Percentiles rank a stretch among this genome's conserved stretches.
Conservation (phyloP, 2,329 filamentous ascomycete genomes). For the Fusarium setosum region DNA sequence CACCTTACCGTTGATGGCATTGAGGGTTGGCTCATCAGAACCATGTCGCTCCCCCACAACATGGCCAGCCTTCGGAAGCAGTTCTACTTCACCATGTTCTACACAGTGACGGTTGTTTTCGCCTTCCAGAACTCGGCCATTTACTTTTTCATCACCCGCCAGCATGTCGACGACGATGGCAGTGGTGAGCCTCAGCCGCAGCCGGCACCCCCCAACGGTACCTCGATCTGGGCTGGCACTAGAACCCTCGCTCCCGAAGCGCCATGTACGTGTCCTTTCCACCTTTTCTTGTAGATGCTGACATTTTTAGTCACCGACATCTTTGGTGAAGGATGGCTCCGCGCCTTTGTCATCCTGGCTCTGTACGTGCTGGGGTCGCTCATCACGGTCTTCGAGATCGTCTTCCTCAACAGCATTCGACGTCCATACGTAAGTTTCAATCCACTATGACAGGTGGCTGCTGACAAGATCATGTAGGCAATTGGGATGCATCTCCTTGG, state of each 20-base stretch:
- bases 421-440: slow-evolving; percentile 56
- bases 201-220: slow-evolving; percentile 11
- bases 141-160: slow-evolving; percentile 59
- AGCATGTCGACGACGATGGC: slow-evolving; percentile 38
- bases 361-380: slow-evolving; percentile 57
- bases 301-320: slow-evolving; percentile 57
- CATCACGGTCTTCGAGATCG: slow-evolving; percentile 58
- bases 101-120: slow-evolving; percentile 58
- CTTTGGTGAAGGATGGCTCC: slow-evolving; percentile 61
- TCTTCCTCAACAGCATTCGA: slow-evolving; percentile 65
- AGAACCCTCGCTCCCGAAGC: slow-evolving; percentile 15
- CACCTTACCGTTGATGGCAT: slow-evolving; percentile 50
- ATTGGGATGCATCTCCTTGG: slow-evolving; percentile 57
- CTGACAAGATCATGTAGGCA: slow-evolving; percentile 49
- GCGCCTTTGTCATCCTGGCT: slow-evolving; percentile 59
- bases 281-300: slow-evolving; percentile 18
- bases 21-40: slow-evolving; percentile 51
- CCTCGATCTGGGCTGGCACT: slow-evolving; percentile 19
- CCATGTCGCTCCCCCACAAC: slow-evolving; percentile 59
- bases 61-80: slow-evolving; percentile 54
- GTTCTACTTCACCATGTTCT: slow-evolving; percentile 63
- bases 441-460: background rate
- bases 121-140: slow-evolving; percentile 62
- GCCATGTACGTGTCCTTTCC: slow-evolving; percentile 31
- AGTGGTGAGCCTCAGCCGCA: slow-evolving; percentile 14